Percentiles rank a stretch among this genome's conserved stretches.
These are phyloP conservation scores for Serpula lacrymans DNA, from an alignment of 768 basidiomycete genomes.

Conservation along the genomic window DNA sequence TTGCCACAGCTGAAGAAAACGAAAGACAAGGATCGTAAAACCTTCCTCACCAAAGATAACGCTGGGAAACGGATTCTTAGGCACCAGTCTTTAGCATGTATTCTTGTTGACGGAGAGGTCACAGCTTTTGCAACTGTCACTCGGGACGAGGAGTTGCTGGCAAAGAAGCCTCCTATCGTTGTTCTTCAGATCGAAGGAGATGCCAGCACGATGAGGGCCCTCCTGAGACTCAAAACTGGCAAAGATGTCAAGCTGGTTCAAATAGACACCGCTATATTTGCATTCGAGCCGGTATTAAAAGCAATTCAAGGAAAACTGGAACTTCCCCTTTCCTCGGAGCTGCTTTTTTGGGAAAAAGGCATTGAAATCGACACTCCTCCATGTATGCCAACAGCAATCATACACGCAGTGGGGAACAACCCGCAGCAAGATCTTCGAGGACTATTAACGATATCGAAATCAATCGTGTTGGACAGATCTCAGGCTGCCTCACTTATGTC, in stretches of 20 bases:
- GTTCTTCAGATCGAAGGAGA: constrained; percentile 52
- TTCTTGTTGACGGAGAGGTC: constrained; percentile 45
- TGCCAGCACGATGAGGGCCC: constrained; percentile 32
- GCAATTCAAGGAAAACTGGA: constrained; percentile 45
- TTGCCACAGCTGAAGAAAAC: constrained; percentile 34
- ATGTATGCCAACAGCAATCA: constrained; percentile 11
- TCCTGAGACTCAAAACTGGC: constrained; percentile 37
- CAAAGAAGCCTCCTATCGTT: constrained; percentile 44
- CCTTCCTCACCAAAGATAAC: constrained; percentile 34
- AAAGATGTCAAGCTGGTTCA: constrained; percentile 45
- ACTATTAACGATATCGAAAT: constrained; percentile 33
- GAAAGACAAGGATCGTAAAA: constrained; percentile 34
- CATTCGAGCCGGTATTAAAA: constrained; percentile 60
- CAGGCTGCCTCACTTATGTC: constrained; percentile 45
- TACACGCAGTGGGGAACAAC: constrained; percentile 26
- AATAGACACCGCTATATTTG: constrained; percentile 59
- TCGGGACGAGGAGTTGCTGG: constrained; percentile 52
- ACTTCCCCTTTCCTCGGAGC: constrained; percentile 47
- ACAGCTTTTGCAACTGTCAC: constrained; percentile 51
- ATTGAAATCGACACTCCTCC: constrained; percentile 10
- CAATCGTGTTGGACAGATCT: constrained; percentile 48
- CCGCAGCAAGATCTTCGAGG: constrained; percentile 38
- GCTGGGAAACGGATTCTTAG: constrained; percentile 37
- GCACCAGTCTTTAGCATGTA: constrained; percentile 53
- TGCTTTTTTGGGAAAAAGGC: constrained; percentile 50